Percentiles rank a stretch among this genome's conserved stretches.
Evolutionary conservation across 2,329 filamentous ascomycete species (phyloP).

Genomic region (Fonsecaea monophora): DNA sequence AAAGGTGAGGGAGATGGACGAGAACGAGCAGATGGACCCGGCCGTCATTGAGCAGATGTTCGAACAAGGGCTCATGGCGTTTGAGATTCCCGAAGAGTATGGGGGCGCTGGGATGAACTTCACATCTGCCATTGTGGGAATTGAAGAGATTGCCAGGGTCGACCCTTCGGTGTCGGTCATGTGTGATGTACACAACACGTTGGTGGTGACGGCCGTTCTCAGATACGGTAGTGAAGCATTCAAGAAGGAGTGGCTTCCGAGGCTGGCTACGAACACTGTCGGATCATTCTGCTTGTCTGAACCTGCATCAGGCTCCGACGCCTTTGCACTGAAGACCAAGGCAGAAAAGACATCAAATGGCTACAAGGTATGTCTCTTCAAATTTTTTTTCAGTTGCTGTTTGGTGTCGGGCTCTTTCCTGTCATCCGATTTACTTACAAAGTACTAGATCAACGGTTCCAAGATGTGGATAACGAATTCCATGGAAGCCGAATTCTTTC

Average conservation of each 20-base stretch:
- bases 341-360: slow-evolving; percentile 82
- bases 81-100: slow-evolving; percentile 97
- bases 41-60: slow-evolving; percentile 88
- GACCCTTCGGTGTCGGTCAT: slow-evolving; percentile 95
- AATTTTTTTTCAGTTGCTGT: background rate
- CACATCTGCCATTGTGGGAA: slow-evolving; percentile 91
- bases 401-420: background rate
- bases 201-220: slow-evolving; percentile 91
- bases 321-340: slow-evolving; percentile 91
- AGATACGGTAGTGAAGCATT: slow-evolving; percentile 79
- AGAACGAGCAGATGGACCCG: slow-evolving; percentile 92
- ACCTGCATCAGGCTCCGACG: slow-evolving; percentile 90
- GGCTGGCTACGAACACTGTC: slow-evolving; percentile 86
- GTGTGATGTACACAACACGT: slow-evolving; percentile 96
- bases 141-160: slow-evolving; percentile 92
- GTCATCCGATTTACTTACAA: slow-evolving; percentile 11
- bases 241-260: slow-evolving; percentile 88
- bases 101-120: slow-evolving; percentile 99
- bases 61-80: slow-evolving; percentile 95
- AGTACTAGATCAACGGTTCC: slow-evolving; percentile 74
- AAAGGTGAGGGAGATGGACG: slow-evolving; percentile 96
- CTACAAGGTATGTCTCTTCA: slow-evolving; percentile 57
- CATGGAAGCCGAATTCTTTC: slow-evolving; percentile 91
- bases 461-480: slow-evolving; percentile 99
- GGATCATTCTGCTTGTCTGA: slow-evolving; percentile 92